Evolutionary conservation across 768 basidiomycete genomes (phyloP), one percentile per base, ranked within the genome.

Genomic region (Pulveroboletus ravenelii): DNA sequence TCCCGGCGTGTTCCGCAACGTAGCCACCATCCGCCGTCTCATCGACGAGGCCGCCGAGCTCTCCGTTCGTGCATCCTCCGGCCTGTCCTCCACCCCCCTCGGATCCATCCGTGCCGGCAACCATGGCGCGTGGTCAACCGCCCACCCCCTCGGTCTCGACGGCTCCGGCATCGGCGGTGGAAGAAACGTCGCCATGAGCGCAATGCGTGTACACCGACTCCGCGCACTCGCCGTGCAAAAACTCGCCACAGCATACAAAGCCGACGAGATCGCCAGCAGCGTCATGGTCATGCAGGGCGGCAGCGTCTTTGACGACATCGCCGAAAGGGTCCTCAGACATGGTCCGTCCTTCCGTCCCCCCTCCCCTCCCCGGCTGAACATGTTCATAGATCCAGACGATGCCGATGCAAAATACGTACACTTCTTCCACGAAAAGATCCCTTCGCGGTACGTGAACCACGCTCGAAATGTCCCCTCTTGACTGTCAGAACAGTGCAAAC

Each of bases 281-380:
- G 92, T 94, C 25, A 89, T 93, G 85, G 83, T 94, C 30, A 94
- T 94, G 92, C 92, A 94, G 63, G 90, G 90, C 34, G 90, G 92
- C 5, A 91, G 85, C 54, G 87, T 93, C 3, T 89, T 94, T 61
- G 92, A 94, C 58, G 92, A 94, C 59, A 77, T 94, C n/a, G 92
- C 92, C 0, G 89, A 91, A 63, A 78, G 85, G 13, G 91, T 94
- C 9, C 77, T 93, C 47, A 89, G 74, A 76, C 63, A 79, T 47
- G 82, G 82, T 81, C 47, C 51, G 77, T 72, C 30, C 25, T 31
- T 14, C 6, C 3, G 41, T 29, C 32, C 3, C 42, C n/a, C 12
- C 7, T 31, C 48, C 5, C 34, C 6, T 6, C 4, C 25, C 25
- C 25, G 6, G 25, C 25, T 27, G 23, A 53, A 56, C 46, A 20